A percentile compares a stretch with the other conserved stretches of the same genome.
Conservation (phyloP, 805 yeast species). For the Kuraishia borneana region DNA sequence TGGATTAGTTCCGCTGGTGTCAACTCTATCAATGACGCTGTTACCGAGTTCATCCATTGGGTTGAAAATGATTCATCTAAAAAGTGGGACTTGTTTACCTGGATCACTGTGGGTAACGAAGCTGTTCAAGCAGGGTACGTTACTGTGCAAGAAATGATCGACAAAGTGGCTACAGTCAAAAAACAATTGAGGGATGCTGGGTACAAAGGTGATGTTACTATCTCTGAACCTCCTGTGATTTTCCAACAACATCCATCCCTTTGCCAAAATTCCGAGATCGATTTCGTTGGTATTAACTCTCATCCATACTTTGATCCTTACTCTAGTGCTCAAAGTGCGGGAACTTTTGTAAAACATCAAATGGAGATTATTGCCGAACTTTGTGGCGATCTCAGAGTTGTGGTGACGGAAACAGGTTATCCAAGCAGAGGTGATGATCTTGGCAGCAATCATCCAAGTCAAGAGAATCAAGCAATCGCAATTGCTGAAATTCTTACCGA, state of each 20-base stretch:
- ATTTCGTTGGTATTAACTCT: conserved; percentile 77
- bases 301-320: conserved; percentile 72
- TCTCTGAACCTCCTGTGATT: conserved; percentile 83
- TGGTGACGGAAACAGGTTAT: conserved; percentile 82
- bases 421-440: conserved; percentile 65
- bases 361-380: conserved; percentile 35
- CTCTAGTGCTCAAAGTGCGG: conserved; percentile 57
- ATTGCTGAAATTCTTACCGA: conserved; percentile 48
- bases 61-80: conserved; percentile 24
- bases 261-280: conserved; percentile 62
- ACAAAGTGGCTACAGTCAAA: conserved; percentile 58
- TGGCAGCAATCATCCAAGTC: conserved; percentile 65
- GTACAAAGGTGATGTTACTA: conserved; percentile 64
- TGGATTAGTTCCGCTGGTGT: conserved; percentile 64
- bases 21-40: conserved; percentile 54
- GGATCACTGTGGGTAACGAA: conserved; percentile 81
- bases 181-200: conserved; percentile 52
- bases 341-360: conserved; percentile 59
- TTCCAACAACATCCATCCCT: conserved; percentile 53
- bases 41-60: conserved; percentile 37
- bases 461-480: conserved; percentile 63
- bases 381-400: conserved; percentile 46
- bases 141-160: conserved; percentile 48
- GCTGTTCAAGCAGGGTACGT: conserved; percentile 59
- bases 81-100: conserved; percentile 67